Base-by-base conservation (phyloP, 2,329 filamentous ascomycete species). In the Fusarium solani-melongenae region DNA sequence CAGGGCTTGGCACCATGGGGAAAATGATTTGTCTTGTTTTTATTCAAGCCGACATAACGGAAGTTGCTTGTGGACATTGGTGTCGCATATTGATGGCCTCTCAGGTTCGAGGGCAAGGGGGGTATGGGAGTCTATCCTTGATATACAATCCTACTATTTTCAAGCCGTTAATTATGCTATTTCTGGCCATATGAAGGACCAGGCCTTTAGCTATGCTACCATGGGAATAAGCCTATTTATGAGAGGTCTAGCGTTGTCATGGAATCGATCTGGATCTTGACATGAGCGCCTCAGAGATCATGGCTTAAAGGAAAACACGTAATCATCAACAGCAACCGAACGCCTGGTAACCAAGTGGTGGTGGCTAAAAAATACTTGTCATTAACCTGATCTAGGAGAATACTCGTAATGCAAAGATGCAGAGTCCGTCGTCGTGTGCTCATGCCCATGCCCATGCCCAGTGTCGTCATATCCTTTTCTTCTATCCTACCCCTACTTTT, bases 401-500 rank as follows among this genome's bases (percentile, higher is more conserved):
- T 70, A 55, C 60, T 65, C 55, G 60, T 58, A 34, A 68, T 62
- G 60, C 51, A 62, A 64, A 70, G 64, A 51, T 51, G 46, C 27
- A 51, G 17, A 51, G 44, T 46, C 49, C 58, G 59, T 74, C 34
- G 33, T 61, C 58, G 60, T 68, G 41, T 63, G 49, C 39, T 62
- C 67, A 66, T 62, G 46, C 34, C 66, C 62, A 64, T 70, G 58
- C 29, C 46, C 64, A 66, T 61, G 62, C 49, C 64, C 65, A 59
- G 46, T 64, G 59, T 46, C 57, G 36, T 49, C 57, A 6, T 59
- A 51, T 66, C 62, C 67, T 51, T 55, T 59, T 76, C 66, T 64
- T 56, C 39, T 70, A 73, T 57, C 53, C 46, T 68, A 75, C 53
- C 58, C 64, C 39, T 46, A 55, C 31, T 75, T 81, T 75, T 88